These are phyloP conservation scores for Triglochin maritima DNA, from an alignment of 106 monocot species.

Conservation along the genomic window DNA sequence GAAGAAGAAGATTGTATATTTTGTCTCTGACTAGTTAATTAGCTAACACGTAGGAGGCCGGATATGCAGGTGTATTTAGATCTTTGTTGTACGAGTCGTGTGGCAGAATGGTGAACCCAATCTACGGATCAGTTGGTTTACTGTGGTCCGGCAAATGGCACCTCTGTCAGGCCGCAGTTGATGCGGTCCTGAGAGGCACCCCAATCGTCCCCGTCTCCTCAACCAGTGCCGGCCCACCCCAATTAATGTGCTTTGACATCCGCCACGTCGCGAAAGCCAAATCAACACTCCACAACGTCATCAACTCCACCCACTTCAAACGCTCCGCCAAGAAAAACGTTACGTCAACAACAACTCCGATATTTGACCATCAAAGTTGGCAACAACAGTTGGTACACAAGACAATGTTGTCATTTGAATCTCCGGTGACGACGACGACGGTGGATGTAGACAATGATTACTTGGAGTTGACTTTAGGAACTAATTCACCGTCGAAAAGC, in stretches of 20 bases:
- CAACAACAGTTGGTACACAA: not conserved
- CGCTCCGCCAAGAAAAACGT: not conserved
- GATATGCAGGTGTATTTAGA: conserved; percentile 11
- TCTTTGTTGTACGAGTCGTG: conserved; percentile 20
- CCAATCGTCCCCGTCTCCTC: conserved; percentile 1
- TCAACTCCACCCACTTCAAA: conserved; percentile 4
- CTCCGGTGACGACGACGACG: not conserved
- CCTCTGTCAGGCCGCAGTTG: conserved; percentile 8
- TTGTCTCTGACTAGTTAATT: too few species aligned
- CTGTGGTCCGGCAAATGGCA: conserved; percentile 14
- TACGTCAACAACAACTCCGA: not conserved
- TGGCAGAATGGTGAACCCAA: conserved; percentile 19
- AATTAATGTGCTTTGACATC: conserved; percentile 7
- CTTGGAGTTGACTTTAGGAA: conserved; percentile 43
- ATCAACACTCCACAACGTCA: conserved; percentile 1
- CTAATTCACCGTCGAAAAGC: conserved; percentile 1
- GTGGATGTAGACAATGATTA: conserved; percentile 8
- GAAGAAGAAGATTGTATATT: too few species aligned
- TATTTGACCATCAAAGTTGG: not conserved
- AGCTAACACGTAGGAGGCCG: too few species aligned
- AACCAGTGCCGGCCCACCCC: not conserved
- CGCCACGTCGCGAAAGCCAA: conserved; percentile 4
- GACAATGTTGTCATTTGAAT: not conserved
- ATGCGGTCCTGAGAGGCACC: conserved; percentile 5
- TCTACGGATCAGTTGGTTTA: conserved; percentile 22